phyloP scores from a whole-genome alignment of 164 flowering plant species.

The Aristolochia californica region DNA sequence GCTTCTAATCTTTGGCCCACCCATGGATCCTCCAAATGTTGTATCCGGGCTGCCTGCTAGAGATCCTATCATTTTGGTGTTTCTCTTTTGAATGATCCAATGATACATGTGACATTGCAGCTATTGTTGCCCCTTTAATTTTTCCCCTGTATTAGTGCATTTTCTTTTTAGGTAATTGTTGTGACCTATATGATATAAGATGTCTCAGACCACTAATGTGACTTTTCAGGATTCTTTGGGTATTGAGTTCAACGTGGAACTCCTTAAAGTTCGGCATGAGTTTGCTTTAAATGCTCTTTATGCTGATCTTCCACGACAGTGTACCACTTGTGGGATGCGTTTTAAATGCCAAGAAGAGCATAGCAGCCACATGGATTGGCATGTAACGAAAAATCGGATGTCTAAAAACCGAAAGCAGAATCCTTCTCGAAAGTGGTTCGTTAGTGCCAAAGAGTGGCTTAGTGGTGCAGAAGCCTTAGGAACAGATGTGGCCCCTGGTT shows the following conservation, averaged over 20 bases:
- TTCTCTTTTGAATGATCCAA: too few species aligned
- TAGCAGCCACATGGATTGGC: slow-evolving; percentile 98
- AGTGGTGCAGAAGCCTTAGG: slow-evolving; percentile 86
- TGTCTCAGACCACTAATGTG: slow-evolving; percentile 7
- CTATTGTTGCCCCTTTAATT: background rate
- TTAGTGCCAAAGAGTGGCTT: slow-evolving; percentile 72
- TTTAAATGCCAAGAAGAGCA: slow-evolving; percentile 86
- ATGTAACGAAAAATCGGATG: slow-evolving; percentile 80
- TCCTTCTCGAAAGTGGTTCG: slow-evolving; percentile 95
- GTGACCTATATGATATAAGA: slow-evolving; percentile 1
- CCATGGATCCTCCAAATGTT: too few species aligned
- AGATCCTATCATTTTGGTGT: too few species aligned
- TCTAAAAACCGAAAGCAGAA: slow-evolving; percentile 75
- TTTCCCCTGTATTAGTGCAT: background rate
- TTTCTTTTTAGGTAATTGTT: background rate
- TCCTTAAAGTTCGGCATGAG: slow-evolving; percentile 69
- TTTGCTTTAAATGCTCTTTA: slow-evolving; percentile 67
- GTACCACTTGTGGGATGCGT: slow-evolving; percentile 85
- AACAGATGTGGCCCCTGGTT: slow-evolving; percentile 68
- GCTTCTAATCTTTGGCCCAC: too few species aligned
- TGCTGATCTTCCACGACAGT: slow-evolving; percentile 82
- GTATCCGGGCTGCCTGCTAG: too few species aligned
- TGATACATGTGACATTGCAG: background rate
- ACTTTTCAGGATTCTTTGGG: slow-evolving; percentile 64
- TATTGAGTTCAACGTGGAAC: slow-evolving; percentile 63